Evolutionary conservation across 176 grass and related monocot species (phyloP), one percentile per base, ranked within the genome.

Genomic region (Pontederia paniculata): DNA sequence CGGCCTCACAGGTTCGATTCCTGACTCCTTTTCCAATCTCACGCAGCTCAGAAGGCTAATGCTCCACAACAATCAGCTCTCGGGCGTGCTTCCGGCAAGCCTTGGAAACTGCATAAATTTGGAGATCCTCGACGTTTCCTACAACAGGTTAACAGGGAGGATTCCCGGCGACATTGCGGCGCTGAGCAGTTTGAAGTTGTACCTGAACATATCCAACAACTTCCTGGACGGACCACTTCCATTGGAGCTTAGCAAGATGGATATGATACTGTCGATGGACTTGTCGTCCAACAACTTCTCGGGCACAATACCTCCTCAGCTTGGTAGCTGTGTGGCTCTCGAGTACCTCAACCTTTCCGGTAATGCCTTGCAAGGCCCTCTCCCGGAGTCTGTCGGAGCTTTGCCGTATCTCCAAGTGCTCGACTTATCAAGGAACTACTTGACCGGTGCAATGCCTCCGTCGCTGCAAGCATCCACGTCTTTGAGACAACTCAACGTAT

Each of bases 311-410:
- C 81, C 81, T 55, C 63, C 78, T 41, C 84, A 95, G 75, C 78
- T 95, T 11, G 73, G 84, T 13, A 66, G 73, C 71, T 95, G 84
- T 43, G 42, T 95, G 53, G 78, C 81, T n/a, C 73, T 95, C 54
- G 89, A 85, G 73, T 88, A 75, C 51, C 77, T 95, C 55, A 88
- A 95, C 82, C 16, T 95, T 25, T 89, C 89, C 1, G 52, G 62
- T 14, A 95, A 95, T 73, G 28, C 17, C 47, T 75, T 95, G 52
- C 42, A 22, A 8, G 84, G 84, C 65, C 64, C 21, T 9, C 60
- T 90, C 52, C 85, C 85, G 21, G 73, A 71, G 15, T 72, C 91
- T 4, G 21, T 97, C 9, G 86, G 48, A 7, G 72, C 80, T 10
- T 73, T 97, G 19, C 80, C 86, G 43, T 87, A 81, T 80, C 56